Evolutionary conservation across 2,329 filamentous ascomycete species (phyloP).

Genomic region (Venturia aucupariae): DNA sequence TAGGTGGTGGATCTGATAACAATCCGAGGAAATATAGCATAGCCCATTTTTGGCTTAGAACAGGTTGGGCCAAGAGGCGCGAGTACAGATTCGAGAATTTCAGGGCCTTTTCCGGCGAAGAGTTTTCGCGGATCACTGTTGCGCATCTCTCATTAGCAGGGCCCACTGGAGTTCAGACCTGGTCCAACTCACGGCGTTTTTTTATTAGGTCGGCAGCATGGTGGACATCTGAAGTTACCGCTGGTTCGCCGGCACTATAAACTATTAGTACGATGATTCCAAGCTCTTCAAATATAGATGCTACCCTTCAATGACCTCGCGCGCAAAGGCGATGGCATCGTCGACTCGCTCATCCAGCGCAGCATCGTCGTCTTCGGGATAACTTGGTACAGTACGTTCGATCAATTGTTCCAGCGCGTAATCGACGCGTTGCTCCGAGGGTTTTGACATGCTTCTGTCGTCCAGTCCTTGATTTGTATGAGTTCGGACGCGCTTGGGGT

Average conservation of each 20-base stretch:
- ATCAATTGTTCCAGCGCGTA: conserved; percentile 68
- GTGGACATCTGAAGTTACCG: conserved; percentile 64
- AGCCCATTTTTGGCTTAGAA: conserved; percentile 92
- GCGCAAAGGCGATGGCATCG: conserved; percentile 45
- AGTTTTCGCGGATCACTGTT: conserved; percentile 63
- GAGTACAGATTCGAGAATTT: conserved; percentile 88
- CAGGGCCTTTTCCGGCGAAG: conserved; percentile 63
- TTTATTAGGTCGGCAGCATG: conserved; percentile 91
- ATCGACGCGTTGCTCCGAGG: conserved; percentile 10
- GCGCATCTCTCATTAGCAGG: no score
- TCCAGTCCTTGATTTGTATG: background rate
- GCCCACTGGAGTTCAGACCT: no score
- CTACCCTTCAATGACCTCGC: conserved; percentile 29
- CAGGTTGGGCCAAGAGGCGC: conserved; percentile 77
- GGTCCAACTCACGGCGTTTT: conserved; percentile 50
- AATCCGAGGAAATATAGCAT: conserved; percentile 81
- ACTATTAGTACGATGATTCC: conserved; percentile 19
- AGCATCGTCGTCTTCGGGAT: conserved; percentile 58
- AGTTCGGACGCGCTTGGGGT: background rate
- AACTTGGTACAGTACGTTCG: conserved; percentile 59
- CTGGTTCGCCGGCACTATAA: conserved; percentile 37
- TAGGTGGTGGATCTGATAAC: conserved; percentile 33
- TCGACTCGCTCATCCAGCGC: conserved; percentile 60
- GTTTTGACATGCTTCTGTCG: conserved; percentile 7
- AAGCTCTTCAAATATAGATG: background rate